Base-by-base conservation (phyloP, 108 stramenopile genomes). In the Nitzschia putrida region DNA sequence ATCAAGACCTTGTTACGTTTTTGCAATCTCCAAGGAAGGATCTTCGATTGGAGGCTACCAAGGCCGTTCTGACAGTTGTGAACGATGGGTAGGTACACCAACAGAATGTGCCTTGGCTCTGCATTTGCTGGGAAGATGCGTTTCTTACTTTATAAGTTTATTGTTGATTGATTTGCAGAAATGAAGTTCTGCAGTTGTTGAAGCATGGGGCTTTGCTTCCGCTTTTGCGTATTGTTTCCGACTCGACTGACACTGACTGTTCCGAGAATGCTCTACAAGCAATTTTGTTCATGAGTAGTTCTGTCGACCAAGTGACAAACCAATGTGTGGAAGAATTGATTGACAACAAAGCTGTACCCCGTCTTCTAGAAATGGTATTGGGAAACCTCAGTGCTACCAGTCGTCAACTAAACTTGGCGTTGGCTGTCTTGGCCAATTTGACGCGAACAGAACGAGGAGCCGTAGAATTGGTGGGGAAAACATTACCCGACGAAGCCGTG, bases 361-460 rank as follows among this genome's bases (percentile, higher is more conserved):
- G 91, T 38, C 63, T 90, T 64, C 47, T 88, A 9, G 91, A 93
- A 66, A 74, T 93, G 52, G 80, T 83, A 10, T 71, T 93, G 41
- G 47, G 47, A 2, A 49, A 18, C 18, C n/a, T 16, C 1, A 18
- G 47, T 49, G 14, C 18, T 3, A 49, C 47, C n/a, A 50, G 66
- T n/a, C 8, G 22, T 5, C 53, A 66, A 42, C 81, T 91, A 52
- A 88, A 94, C 73, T 84, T 68, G 26, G 76, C 88, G 0, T 74
- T 89, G 74, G 85, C 87, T 9, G 57, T 94, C 8, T 71, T 94
- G 63, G 89, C 90, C 2, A 94, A 94, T 68, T 67, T 89, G 55
- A 88, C 90, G 0, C 59, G 93, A 29, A 80, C 69, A 7, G 93
- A 94, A 76, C 50, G 60, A 51, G 93, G 93, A 14, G 84, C 93